A percentile compares a stretch with the other conserved stretches of the same genome.
Conservation (phyloP, 768 basidiomycete genomes). For the Clavaria fumosa region DNA sequence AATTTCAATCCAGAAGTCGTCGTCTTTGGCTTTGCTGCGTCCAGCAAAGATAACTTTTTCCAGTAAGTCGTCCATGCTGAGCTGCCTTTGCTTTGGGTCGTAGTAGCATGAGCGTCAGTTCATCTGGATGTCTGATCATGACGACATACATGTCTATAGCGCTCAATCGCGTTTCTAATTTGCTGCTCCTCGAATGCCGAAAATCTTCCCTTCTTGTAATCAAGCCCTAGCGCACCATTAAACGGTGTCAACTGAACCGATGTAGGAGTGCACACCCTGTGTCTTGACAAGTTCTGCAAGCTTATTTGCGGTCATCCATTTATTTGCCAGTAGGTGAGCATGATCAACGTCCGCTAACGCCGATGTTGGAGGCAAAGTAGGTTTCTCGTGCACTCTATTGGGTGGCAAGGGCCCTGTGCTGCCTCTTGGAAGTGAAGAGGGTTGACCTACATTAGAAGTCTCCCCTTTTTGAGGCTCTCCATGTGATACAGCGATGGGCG, state of each 20-base stretch:
- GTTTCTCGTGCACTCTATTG: constrained; percentile 21
- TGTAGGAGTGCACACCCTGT: constrained; percentile 31
- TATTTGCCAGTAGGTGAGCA: constrained; percentile 55
- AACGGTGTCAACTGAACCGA: background rate
- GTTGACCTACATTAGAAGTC: constrained; percentile 24
- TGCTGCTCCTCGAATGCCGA: constrained; percentile 63
- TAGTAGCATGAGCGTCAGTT: too few species aligned
- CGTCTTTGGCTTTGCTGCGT: constrained; percentile 41
- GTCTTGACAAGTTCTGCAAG: constrained; percentile 51
- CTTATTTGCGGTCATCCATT: constrained; percentile 61
- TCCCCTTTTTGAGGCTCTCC: background rate
- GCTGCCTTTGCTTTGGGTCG: too few species aligned
- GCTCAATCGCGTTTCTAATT: constrained; percentile 46
- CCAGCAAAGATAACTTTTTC: constrained; percentile 60
- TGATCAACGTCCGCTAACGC: too few species aligned
- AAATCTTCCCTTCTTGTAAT: constrained; percentile 81
- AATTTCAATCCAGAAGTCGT: constrained; percentile 67
- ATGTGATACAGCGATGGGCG: constrained; percentile 9
- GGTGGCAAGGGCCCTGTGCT: too few species aligned
- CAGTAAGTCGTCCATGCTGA: too few species aligned
- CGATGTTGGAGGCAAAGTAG: constrained; percentile 29
- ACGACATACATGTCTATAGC: constrained; percentile 40
- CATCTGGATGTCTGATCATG: too few species aligned
- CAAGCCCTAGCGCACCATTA: constrained; percentile 36
- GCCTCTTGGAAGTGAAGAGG: constrained; percentile 27